These are phyloP conservation scores for Nemania diffusa DNA, from an alignment of 2,329 filamentous ascomycete species.

Conservation along the genomic window DNA sequence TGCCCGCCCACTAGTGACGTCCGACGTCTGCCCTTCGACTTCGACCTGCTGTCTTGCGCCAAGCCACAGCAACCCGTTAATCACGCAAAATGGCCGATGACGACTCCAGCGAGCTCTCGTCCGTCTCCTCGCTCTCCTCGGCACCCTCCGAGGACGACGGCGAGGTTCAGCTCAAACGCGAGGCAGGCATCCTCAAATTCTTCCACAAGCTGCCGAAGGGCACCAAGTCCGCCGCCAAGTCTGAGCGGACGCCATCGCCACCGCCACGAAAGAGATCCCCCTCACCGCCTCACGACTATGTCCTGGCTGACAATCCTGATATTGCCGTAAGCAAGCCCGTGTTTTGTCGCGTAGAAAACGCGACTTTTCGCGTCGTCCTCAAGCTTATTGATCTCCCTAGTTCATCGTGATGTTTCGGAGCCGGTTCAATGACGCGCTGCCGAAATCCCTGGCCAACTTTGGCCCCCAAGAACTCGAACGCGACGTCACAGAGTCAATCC, in stretches of 20 bases:
- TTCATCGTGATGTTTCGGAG: conserved; percentile 99
- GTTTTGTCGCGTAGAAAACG: conserved; percentile 60
- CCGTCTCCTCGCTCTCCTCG: conserved; percentile 57
- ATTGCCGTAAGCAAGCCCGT: conserved; percentile 79
- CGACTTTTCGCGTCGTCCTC: conserved; percentile 62
- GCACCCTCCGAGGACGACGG: conserved; percentile 63
- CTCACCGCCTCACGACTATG: conserved; percentile 90
- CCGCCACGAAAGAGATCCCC: conserved; percentile 81
- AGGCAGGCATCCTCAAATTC: conserved; percentile 73
- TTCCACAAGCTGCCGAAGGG: conserved; percentile 68
- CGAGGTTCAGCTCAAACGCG: conserved; percentile 61
- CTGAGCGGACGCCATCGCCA: conserved; percentile 69
- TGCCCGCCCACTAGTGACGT: background rate
- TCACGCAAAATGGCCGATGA: conserved; percentile 65
- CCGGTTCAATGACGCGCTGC: conserved; percentile 90
- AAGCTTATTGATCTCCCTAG: conserved; percentile 60
- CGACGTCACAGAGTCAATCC: conserved; percentile 80
- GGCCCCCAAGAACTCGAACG: conserved; percentile 95
- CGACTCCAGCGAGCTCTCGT: conserved; percentile 72
- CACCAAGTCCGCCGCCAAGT: conserved; percentile 48
- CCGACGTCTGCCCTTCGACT: conserved; percentile 5
- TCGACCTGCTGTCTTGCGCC: conserved; percentile 11
- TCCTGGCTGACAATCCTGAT: conserved; percentile 88
- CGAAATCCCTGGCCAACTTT: conserved; percentile 86
- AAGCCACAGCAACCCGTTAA: background rate